phyloP scores from a whole-genome alignment of 1,284 basidiomycete genomes.

The Hemileia vastatrix region DNA sequence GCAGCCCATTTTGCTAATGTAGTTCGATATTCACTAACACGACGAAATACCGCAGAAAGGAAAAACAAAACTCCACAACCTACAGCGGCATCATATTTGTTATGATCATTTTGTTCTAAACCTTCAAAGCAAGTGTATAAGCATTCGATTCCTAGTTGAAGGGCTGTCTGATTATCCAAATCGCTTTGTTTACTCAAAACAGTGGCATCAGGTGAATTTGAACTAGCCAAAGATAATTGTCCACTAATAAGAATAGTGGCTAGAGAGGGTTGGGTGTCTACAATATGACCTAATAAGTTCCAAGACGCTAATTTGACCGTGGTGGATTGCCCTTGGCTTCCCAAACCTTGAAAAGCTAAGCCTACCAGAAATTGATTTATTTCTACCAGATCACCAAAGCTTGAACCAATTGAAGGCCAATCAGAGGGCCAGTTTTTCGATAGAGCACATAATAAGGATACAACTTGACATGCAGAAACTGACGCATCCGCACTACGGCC shows the following conservation, averaged over 20 bases:
- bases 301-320: slow-evolving; percentile 10
- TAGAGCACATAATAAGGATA: slow-evolving; percentile 15
- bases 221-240: slow-evolving; percentile 1
- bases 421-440: slow-evolving; percentile 21
- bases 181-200: too few relatives aligned
- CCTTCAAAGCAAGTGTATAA: slow-evolving; percentile 19
- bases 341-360: slow-evolving; percentile 7
- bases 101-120: too few relatives aligned
- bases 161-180: slow-evolving; percentile 4
- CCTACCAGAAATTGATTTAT: slow-evolving; percentile 14
- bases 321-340: neutral
- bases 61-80: slow-evolving; percentile 18
- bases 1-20: too few relatives aligned
- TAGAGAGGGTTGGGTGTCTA: slow-evolving; percentile 19
- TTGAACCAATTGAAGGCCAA: slow-evolving; percentile 19
- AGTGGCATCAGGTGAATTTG: neutral
- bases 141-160: slow-evolving; percentile 12
- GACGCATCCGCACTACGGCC: slow-evolving; percentile 5
- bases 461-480: slow-evolving; percentile 11
- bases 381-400: slow-evolving; percentile 17
- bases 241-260: slow-evolving; percentile 19
- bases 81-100: slow-evolving; percentile 8
- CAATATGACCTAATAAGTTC: slow-evolving; percentile 15
- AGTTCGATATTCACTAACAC: slow-evolving; percentile 6
- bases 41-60: slow-evolving; percentile 10